Evolutionary conservation across 2,329 filamentous ascomycete species (phyloP).

Genomic region (Hysterium pulicare): DNA sequence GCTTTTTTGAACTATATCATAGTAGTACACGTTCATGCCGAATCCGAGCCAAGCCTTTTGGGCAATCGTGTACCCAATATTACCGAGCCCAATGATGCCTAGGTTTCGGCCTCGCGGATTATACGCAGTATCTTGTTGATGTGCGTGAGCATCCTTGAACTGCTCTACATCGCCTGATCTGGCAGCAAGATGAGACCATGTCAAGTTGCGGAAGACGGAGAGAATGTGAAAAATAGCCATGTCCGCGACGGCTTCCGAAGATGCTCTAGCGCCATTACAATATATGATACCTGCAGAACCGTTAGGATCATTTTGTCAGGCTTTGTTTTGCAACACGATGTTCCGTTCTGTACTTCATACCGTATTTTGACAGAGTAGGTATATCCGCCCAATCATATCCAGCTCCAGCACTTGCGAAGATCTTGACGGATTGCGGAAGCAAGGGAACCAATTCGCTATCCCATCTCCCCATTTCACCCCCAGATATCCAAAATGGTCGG

Average conservation of each 20-base stretch:
- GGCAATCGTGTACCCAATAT: constrained; percentile 32
- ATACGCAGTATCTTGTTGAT: constrained; percentile 10
- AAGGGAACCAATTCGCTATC: constrained; percentile 55
- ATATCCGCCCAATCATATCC: constrained; percentile 59
- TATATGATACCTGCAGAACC: constrained; percentile 49
- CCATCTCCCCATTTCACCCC: constrained; percentile 60
- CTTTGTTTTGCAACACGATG: background rate
- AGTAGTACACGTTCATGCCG: constrained; percentile 34
- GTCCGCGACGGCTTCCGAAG: constrained; percentile 67
- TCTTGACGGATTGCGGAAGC: constrained; percentile 49
- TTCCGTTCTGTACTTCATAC: constrained; percentile 1
- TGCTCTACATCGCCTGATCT: constrained; percentile 11
- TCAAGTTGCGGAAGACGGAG: constrained; percentile 51
- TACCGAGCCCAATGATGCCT: constrained; percentile 36
- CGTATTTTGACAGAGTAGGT: constrained; percentile 7
- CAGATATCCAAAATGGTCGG: constrained; percentile 54
- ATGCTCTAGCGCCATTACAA: constrained; percentile 43
- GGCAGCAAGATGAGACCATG: constrained; percentile 13
- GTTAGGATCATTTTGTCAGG: no score
- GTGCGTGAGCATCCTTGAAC: constrained; percentile 11
- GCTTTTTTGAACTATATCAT: constrained; percentile 19
- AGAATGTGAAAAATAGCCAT: constrained; percentile 60
- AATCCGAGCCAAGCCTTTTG: constrained; percentile 23
- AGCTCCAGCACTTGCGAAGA: constrained; percentile 56
- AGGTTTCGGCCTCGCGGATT: constrained; percentile 24